Percentiles rank a stretch among this genome's conserved stretches.
Evolutionary conservation across 371 early-diverging fungal species (phyloP).

Genomic region (Synchytrium microbalum): DNA sequence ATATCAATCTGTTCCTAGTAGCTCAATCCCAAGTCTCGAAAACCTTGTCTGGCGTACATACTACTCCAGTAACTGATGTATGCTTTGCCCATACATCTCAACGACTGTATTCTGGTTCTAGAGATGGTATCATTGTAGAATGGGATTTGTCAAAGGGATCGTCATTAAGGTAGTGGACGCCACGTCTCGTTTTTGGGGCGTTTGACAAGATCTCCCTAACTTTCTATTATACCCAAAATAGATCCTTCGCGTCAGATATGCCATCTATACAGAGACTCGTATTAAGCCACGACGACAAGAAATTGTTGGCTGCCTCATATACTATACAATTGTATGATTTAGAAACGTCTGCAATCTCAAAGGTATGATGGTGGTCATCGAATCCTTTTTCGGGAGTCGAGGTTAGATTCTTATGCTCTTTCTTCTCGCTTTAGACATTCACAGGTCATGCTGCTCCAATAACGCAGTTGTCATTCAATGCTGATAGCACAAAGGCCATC

Average conservation of each 20-base stretch:
- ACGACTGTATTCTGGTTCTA: slow-evolving; percentile 56
- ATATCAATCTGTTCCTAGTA: slow-evolving; percentile 55
- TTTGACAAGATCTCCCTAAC: slow-evolving; percentile 1
- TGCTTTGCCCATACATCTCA: slow-evolving; percentile 50
- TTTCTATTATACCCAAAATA: slow-evolving; percentile 13
- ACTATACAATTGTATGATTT: slow-evolving; percentile 60
- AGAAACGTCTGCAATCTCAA: slow-evolving; percentile 26
- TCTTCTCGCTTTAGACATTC: slow-evolving; percentile 46
- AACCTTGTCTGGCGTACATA: slow-evolving; percentile 49
- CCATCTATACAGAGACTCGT: slow-evolving; percentile 49
- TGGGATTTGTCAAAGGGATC: slow-evolving; percentile 61
- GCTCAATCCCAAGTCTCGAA: slow-evolving; percentile 52
- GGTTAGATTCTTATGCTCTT: slow-evolving; percentile 1
- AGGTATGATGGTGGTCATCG: background rate
- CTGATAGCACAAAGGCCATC: slow-evolving; percentile 48
- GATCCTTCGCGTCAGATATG: slow-evolving; percentile 47
- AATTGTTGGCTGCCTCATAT: slow-evolving; percentile 56
- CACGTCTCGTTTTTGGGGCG: slow-evolving; percentile 3
- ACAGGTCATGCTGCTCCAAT: slow-evolving; percentile 68
- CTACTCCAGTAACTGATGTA: slow-evolving; percentile 60
- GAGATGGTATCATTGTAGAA: slow-evolving; percentile 60
- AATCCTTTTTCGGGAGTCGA: background rate
- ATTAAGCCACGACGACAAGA: slow-evolving; percentile 52
- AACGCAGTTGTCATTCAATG: slow-evolving; percentile 48
- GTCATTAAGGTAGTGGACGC: slow-evolving; percentile 37